Base-by-base conservation (phyloP, 306 rosid genomes). In the Lagenaria siceraria region DNA sequence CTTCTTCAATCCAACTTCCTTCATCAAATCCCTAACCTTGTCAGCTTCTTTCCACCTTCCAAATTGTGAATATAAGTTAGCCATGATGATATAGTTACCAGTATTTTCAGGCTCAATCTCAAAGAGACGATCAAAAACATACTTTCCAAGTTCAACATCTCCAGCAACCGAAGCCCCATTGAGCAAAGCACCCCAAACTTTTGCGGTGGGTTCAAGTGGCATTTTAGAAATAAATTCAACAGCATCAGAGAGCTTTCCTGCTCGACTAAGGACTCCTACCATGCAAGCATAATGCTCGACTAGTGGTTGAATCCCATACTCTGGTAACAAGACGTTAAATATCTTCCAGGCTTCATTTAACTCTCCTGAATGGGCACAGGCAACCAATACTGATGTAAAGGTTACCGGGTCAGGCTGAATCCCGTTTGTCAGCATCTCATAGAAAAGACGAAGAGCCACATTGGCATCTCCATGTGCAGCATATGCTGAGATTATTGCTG, bases 271-370 rank as follows among this genome's bases (percentile, higher is more conserved):
- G 82, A 89, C 97, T 64, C 87, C 84, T 11, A 90, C 93, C 93
- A 90, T 83, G 87, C 99, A 92, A 40, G 97, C 97, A 85, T 90
- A 90, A 80, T 95, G 98, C 88, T 95, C 97, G 38, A 86, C 87
- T 24, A 84, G 81, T 59, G 96, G 99, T 73, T 83, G 83, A 77
- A 90, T 83, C 19, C 88, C 91, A 80, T 76, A 83, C 46, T 80
- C 55, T 3, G 77, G 78, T 78, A 82, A 82, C 92, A 90, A 87
- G 2, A 70, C 25, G 51, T 88, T 66, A 53, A 92, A 92, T 79
- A 95, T 84, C 81, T 88, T 85, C 96, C 93, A 84, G 65, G 97
- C 97, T 84, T 95, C 88, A 74, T 89, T 86, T 15, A 87, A 90
- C 71, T 80, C 64, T 75, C 97, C 99, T 54, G 91, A 82, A 86